These are phyloP conservation scores for Bathelium albidoporum DNA, from an alignment of 495 filamentous ascomycete species.

Conservation along the genomic window DNA sequence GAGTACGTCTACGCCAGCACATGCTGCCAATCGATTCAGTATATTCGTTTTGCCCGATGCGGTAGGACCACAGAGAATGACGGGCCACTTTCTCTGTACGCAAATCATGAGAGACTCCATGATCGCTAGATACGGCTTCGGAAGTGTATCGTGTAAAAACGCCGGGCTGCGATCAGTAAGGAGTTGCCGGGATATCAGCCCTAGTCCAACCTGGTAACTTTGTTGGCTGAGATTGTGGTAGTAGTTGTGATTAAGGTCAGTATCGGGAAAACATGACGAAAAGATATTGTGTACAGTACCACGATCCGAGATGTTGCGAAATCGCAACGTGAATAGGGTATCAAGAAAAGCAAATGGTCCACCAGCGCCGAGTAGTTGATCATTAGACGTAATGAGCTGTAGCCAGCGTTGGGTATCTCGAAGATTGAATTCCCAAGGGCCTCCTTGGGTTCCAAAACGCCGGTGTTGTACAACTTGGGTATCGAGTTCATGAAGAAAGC, in stretches of 20 bases:
- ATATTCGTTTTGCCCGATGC: constrained; percentile 78
- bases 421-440: constrained; percentile 96
- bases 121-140: constrained; percentile 43
- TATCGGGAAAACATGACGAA: constrained; percentile 39
- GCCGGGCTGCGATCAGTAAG: neutral
- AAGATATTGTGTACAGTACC: constrained; percentile 54
- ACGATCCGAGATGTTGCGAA: constrained; percentile 61
- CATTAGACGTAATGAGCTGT: constrained; percentile 50
- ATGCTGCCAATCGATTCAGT: constrained; percentile 65
- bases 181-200: constrained; percentile 49
- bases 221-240: constrained; percentile 59
- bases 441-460: constrained; percentile 65
- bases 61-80: constrained; percentile 76
- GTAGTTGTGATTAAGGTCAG: constrained; percentile 32
- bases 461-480: constrained; percentile 53
- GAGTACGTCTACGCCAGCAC: constrained; percentile 60
- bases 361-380: constrained; percentile 43
- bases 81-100: constrained; percentile 74
- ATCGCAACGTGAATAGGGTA: constrained; percentile 79
- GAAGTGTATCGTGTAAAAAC: neutral
- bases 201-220: constrained; percentile 70
- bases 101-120: constrained; percentile 82
- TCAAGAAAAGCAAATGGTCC: constrained; percentile 61
- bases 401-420: constrained; percentile 89
- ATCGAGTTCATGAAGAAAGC: constrained; percentile 71